Evolutionary conservation across 1,139 yeast genomes (phyloP).

Genomic region (Geotrichum klebahnii): DNA sequence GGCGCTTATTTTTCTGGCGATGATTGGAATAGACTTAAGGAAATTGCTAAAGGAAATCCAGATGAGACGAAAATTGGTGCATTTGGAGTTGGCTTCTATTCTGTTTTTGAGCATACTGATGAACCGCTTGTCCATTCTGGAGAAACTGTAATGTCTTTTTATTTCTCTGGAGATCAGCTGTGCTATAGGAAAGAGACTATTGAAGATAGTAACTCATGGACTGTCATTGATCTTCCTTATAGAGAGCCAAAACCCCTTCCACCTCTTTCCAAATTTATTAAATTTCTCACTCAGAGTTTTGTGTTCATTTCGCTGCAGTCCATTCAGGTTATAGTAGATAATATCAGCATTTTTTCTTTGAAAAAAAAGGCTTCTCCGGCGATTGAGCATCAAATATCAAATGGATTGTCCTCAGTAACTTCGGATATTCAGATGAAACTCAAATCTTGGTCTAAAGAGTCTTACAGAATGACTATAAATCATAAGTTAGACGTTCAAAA

Average conservation of each 20-base stretch:
- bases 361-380: conserved; percentile 33
- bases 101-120: conserved; percentile 95
- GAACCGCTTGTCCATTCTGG: conserved; percentile 45
- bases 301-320: conserved; percentile 37
- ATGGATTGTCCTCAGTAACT: conserved; percentile 30
- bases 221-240: conserved; percentile 42
- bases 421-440: conserved; percentile 33
- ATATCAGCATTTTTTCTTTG: conserved; percentile 32
- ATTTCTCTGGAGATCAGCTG: conserved; percentile 42
- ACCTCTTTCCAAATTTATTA: conserved; percentile 37
- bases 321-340: conserved; percentile 36
- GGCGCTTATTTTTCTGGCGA: conserved; percentile 40
- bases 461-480: conserved; percentile 36
- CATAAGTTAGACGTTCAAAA: too few species aligned
- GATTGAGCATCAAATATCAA: conserved; percentile 30
- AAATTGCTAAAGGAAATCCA: conserved; percentile 50
- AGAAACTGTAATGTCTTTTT: conserved; percentile 40
- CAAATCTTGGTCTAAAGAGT: conserved; percentile 30
- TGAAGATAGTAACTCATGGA: conserved; percentile 35
- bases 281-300: conserved; percentile 42
- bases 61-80: conserved; percentile 99
- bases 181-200: conserved; percentile 35
- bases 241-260: conserved; percentile 35
- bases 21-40: conserved; percentile 43
- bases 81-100: conserved; percentile 99